Percentiles rank a stretch among this genome's conserved stretches.
Conservation (phyloP, 2,329 filamentous ascomycete genomes). For the Biscogniauxia sp. region DNA sequence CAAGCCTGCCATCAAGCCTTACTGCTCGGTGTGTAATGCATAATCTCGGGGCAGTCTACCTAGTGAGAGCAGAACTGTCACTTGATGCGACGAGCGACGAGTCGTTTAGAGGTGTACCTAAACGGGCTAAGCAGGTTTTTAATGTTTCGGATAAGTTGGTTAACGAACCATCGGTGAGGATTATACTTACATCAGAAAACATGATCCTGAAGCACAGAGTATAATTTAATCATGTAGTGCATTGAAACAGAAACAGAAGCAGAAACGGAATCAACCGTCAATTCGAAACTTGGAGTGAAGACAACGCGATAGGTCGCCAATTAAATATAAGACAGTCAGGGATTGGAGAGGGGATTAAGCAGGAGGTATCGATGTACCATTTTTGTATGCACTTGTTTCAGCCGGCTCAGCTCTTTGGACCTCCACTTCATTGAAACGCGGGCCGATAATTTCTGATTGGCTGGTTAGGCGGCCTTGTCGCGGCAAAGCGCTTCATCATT, state of each 20-base stretch:
- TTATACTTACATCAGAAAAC: not conserved
- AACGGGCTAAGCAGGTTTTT: not conserved
- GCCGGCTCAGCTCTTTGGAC: slow-evolving; percentile 7
- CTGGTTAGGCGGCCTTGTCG: slow-evolving; percentile 11
- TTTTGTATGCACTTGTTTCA: slow-evolving; percentile 14
- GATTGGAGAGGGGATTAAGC: too few relatives aligned
- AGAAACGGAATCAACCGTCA: not conserved
- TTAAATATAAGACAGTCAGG: not conserved
- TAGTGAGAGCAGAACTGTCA: not conserved
- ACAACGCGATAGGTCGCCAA: not conserved
- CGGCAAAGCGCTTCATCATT: slow-evolving; percentile 13
- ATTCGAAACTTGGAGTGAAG: not conserved
- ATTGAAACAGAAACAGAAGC: not conserved
- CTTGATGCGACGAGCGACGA: not conserved
- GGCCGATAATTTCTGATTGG: slow-evolving; percentile 19
- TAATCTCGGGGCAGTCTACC: not conserved
- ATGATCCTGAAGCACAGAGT: not conserved
- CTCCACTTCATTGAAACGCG: slow-evolving; percentile 12
- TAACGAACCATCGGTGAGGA: not conserved
- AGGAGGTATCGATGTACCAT: not conserved
- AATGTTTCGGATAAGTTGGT: not conserved
- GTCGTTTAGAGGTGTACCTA: not conserved
- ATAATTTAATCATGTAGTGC: not conserved
- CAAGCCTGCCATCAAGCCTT: too few relatives aligned
- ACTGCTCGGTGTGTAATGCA: not conserved